phyloP scores from a whole-genome alignment of 495 filamentous ascomycete genomes.

The Haplographium delicatum region DNA sequence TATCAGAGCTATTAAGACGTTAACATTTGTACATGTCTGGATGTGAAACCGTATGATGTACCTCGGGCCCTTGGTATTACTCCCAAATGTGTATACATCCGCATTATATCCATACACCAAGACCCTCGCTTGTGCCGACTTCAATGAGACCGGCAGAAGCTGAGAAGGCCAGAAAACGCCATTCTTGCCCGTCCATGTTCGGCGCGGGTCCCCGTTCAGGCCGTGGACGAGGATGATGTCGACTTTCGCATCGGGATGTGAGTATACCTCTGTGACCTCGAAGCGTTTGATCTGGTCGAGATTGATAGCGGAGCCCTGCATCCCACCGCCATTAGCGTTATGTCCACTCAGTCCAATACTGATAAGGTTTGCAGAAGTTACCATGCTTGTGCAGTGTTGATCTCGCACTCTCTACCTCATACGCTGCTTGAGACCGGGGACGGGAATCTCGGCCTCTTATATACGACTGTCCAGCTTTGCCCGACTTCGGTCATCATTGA shows the following conservation, averaged over 20 bases:
- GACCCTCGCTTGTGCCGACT: slow-evolving; percentile 50
- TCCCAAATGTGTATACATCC: slow-evolving; percentile 62
- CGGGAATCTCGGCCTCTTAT: not conserved
- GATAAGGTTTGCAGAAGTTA: not conserved
- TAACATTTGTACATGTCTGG: not conserved
- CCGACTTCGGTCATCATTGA: slow-evolving; percentile 1
- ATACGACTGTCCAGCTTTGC: slow-evolving; percentile 1
- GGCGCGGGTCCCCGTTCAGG: slow-evolving; percentile 70
- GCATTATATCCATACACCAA: slow-evolving; percentile 85
- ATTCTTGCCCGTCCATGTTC: slow-evolving; percentile 66
- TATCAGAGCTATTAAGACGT: slow-evolving; percentile 49
- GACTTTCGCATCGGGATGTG: slow-evolving; percentile 51
- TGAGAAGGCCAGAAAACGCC: slow-evolving; percentile 74
- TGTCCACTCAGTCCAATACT: not conserved
- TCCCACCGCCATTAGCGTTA: slow-evolving; percentile 9
- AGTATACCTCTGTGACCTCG: slow-evolving; percentile 65
- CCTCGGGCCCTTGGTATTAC: slow-evolving; percentile 38
- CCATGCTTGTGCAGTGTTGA: slow-evolving; percentile 18
- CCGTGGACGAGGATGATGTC: slow-evolving; percentile 80
- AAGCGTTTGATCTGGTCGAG: slow-evolving; percentile 53
- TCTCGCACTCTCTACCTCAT: slow-evolving; percentile 2
- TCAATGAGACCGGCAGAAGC: slow-evolving; percentile 61
- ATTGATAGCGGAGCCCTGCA: slow-evolving; percentile 35
- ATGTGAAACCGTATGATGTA: not conserved
- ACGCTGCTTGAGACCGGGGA: not conserved